These are phyloP conservation scores for Solanum neorickii DNA, from an alignment of 257 asterid genomes.

Conservation along the genomic window DNA sequence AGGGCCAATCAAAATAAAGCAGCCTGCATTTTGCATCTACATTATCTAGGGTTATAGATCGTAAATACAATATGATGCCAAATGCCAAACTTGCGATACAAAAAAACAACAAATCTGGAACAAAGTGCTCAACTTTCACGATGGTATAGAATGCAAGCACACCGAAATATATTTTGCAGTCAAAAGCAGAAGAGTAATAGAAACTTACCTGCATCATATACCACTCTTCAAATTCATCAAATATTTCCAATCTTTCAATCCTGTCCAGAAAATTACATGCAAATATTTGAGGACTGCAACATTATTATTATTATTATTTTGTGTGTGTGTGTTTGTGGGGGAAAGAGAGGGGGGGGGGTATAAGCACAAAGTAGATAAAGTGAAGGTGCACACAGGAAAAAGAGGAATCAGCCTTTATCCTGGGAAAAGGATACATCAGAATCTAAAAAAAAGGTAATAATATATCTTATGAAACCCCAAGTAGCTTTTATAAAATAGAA, in stretches of 20 bases:
- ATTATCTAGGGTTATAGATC: neutral
- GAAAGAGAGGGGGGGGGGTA: neutral
- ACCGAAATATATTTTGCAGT: neutral
- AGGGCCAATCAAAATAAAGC: neutral
- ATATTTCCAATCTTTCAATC: slow-evolving; percentile 87
- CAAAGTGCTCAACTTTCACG: neutral
- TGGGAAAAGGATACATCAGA: slow-evolving; percentile 5
- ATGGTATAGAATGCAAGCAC: neutral
- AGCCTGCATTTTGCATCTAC: neutral
- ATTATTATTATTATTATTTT: no score
- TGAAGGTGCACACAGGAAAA: slow-evolving; percentile 10
- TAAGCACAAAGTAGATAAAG: slow-evolving; percentile 3
- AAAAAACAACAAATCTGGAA: neutral
- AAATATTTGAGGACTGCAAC: slow-evolving; percentile 3
- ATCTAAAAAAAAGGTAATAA: neutral
- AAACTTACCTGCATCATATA: slow-evolving; percentile 96
- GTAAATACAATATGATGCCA: neutral
- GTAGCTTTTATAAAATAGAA: neutral
- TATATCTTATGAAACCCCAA: neutral
- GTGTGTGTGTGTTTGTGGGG: no score
- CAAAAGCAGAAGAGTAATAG: neutral
- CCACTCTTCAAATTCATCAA: slow-evolving; percentile 69
- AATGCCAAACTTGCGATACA: neutral
- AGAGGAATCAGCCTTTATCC: slow-evolving; percentile 2
- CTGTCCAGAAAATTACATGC: slow-evolving; percentile 29